Base-by-base conservation (phyloP, 2,329 filamentous ascomycete genomes). In the Arthrobotrys megalospora region DNA sequence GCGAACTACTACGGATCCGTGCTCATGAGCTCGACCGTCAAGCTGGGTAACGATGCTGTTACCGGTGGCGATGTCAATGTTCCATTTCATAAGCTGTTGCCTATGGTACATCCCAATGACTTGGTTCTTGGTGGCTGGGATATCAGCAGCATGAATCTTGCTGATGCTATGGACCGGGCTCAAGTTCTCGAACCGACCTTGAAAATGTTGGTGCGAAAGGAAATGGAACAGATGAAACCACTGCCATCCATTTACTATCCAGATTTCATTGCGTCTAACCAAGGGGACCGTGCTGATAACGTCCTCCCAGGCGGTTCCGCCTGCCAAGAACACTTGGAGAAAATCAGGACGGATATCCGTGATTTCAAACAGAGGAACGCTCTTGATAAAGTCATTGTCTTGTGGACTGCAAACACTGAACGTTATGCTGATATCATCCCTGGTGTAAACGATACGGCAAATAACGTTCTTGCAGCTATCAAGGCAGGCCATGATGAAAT, bases 321-420 rank as follows among this genome's bases (percentile, higher is more conserved):
- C 85, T 96, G 96, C 87, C 91, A 87, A 86, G 93, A 90, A 72
- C 96, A 99, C 84, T 93, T 99, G 58, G 94, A 98, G 87, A 89
- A 95, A 84, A 91, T 99, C 83, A 94, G 94, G 83, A 89, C 93
- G 85, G 94, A 99, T 83, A 97, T 99, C 82, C 91, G 92, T 81
- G 90, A 96, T 80, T 99, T 99, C 90, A 98, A 98, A 88, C 86
- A 90, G 80, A 86, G 89, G 82, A 93, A 98, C 84, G 87, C 85
- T 76, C 90, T 99, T 38, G 95, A 98, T 88, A 97, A 96, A 88
- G 92, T 99, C 84, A 93, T 99, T 83, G 91, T 99, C 79, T 92
- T 96, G 86, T 99, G 96, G 96, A 98, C 96, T 76, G 96, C 96
- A 86, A 99, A 99, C 88, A 99, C 96, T 11, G 96, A 99, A 87